phyloP scores from a whole-genome alignment of 257 asterid species.

The Misopates orontium region DNA sequence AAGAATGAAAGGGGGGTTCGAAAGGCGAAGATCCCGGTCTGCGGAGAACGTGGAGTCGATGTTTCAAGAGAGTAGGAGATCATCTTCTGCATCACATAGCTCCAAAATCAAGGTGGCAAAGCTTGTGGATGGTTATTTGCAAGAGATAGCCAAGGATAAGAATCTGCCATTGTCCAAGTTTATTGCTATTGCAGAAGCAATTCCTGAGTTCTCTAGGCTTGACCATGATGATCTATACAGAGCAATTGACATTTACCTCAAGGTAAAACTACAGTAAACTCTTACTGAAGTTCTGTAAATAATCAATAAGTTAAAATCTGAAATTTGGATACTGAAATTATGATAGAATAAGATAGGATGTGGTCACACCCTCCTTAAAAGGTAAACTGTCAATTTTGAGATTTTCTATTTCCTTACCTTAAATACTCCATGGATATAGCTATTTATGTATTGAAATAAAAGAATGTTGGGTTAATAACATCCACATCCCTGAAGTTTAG shows the following conservation, averaged over 20 bases:
- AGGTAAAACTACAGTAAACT: conserved; percentile 44
- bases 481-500: too few species aligned
- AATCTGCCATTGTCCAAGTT: conserved; percentile 60
- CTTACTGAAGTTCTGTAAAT: too few species aligned
- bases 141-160: conserved; percentile 59
- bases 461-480: too few species aligned
- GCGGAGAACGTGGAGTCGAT: conserved; percentile 67
- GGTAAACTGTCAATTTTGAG: too few species aligned
- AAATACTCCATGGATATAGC: too few species aligned
- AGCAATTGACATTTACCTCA: conserved; percentile 80
- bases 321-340: too few species aligned
- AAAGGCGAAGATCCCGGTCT: conserved; percentile 79
- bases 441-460: too few species aligned
- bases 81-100: conserved; percentile 82
- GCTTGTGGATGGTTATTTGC: conserved; percentile 74
- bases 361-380: too few species aligned
- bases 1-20: conserved; percentile 44
- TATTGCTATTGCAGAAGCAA: conserved; percentile 60
- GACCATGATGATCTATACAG: conserved; percentile 90
- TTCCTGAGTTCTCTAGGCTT: conserved; percentile 74
- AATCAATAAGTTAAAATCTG: too few species aligned
- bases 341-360: too few species aligned
- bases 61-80: conserved; percentile 77
- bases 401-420: too few species aligned
- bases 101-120: conserved; percentile 78